phyloP scores from a whole-genome alignment of 1,284 basidiomycete genomes.

The Ustilago xerochloae region DNA sequence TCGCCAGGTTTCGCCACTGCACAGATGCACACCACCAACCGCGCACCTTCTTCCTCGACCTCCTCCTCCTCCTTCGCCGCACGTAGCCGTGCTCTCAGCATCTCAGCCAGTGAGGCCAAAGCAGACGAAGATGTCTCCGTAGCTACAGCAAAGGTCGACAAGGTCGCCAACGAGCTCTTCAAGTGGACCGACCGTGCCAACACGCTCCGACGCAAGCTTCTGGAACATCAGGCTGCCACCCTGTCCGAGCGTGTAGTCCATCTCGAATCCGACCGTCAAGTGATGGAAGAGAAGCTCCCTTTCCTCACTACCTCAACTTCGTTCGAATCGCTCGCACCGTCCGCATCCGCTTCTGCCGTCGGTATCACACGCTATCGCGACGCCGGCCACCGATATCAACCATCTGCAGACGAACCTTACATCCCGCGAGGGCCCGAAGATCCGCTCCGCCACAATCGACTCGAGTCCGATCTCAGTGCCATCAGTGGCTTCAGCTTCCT shows the following conservation, averaged over 20 bases:
- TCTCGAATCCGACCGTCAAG: slow-evolving; percentile 46
- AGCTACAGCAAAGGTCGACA: slow-evolving; percentile 54
- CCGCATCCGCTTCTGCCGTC: slow-evolving; percentile 35
- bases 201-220: slow-evolving; percentile 38
- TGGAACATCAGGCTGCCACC: slow-evolving; percentile 57
- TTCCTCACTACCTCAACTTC: slow-evolving; percentile 41
- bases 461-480: slow-evolving; percentile 41
- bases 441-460: slow-evolving; percentile 35
- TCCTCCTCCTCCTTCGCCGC: slow-evolving; percentile 24
- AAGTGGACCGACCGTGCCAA: slow-evolving; percentile 41
- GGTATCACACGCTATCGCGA: slow-evolving; percentile 25
- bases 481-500: slow-evolving; percentile 50
- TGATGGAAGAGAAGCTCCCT: slow-evolving; percentile 37
- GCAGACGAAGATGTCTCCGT: slow-evolving; percentile 45
- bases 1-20: slow-evolving; percentile 8
- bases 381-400: slow-evolving; percentile 13
- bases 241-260: slow-evolving; percentile 45
- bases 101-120: slow-evolving; percentile 50
- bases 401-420: slow-evolving; percentile 32
- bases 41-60: slow-evolving; percentile 4
- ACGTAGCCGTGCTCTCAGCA: slow-evolving; percentile 30
- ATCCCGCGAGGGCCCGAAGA: slow-evolving; percentile 20
- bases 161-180: slow-evolving; percentile 50
- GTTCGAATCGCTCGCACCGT: slow-evolving; percentile 42
- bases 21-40: neutral